Base-by-base conservation (phyloP, 495 filamentous ascomycete species). In the Lepidopterella palustris region DNA sequence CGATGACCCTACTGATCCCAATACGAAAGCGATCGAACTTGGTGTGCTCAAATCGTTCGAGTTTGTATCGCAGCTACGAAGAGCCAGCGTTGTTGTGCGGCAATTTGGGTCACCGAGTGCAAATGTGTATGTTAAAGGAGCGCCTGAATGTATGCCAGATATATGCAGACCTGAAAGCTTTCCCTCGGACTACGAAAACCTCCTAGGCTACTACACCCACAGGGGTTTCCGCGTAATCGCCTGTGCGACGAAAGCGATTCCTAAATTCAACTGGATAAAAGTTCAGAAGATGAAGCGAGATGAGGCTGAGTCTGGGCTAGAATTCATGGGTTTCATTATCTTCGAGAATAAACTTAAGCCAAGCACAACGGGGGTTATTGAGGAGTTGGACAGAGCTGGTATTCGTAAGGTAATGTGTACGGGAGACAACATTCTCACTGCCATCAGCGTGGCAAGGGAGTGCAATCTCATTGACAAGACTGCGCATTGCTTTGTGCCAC, bases 341-440 rank as follows among this genome's bases (percentile, higher is more conserved):
- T 99, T 99, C 69, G 92, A 99, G 72, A 99, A 99, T 68, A 99
- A 97, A 74, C 72, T 99, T 61, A 99, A 99, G 72, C 82, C 86
- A 20, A 87, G 80, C 31, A 96, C 91, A 4, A 76, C 86, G 3
- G 76, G 77, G 2, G 85, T 95, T 27, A 84, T 99, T 45, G 76
- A 86, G 35, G 90, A 97, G 71, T 81, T 99, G n/a, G 82, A 82
- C 11, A 75, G 85, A 47, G 92, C 95, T 10, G 86, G 86, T 25
- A 96, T 99, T 62, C 85, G 89, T 25, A 88, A 86, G 31, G 83
- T 96, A 55, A 99, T 99, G 95, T 95, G 93, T 62, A 99, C 95
- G 0, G 95, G 95, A 51, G 95, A 99, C 75, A 99, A 99, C 59
- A 97, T 99, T 58, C 78, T 97, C 42, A 99, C 95, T 15, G 95